Evolutionary conservation across 78 protist species (phyloP).

Genomic region (Dictyostelium firmibasis): DNA sequence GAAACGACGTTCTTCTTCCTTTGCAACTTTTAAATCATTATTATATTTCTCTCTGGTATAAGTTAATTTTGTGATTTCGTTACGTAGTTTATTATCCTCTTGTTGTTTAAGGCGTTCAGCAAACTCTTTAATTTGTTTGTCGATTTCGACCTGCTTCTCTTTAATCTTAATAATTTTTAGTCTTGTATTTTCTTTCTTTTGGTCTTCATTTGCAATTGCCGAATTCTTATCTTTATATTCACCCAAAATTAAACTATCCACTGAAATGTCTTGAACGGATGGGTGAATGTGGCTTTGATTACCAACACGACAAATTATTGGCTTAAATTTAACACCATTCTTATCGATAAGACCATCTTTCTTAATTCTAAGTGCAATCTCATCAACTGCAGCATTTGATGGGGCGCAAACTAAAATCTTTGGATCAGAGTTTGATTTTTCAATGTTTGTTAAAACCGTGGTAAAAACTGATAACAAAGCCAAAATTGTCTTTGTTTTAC

Average conservation of each 20-base stretch:
- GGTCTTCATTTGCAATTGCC: not conserved
- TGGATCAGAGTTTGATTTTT: not conserved
- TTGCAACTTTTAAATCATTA: not conserved
- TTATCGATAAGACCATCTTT: not conserved
- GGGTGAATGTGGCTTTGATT: conserved; percentile 9
- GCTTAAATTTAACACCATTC: conserved; percentile 35
- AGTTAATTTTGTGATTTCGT: not conserved
- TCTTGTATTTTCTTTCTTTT: not conserved
- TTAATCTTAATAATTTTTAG: not conserved
- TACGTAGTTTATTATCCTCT: not conserved
- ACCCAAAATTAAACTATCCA: conserved; percentile 21
- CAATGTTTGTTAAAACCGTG: not conserved
- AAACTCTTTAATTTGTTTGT: not conserved
- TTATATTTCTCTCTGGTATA: not conserved
- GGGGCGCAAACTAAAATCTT: conserved; percentile 90
- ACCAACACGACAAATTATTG: conserved; percentile 68
- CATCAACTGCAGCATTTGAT: conserved; percentile 93
- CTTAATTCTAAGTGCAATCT: conserved; percentile 75
- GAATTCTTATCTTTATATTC: not conserved
- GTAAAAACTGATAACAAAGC: conserved; percentile 63
- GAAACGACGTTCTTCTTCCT: conserved; percentile 10
- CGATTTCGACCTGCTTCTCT: not conserved
- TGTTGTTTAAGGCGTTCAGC: not conserved
- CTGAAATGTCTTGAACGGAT: conserved; percentile 23
- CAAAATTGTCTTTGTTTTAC: conserved; percentile 87